Evolutionary conservation across 2,329 filamentous ascomycete genomes (phyloP), one percentile per base, ranked within the genome.

Genomic region (Rosellinia necatrix): DNA sequence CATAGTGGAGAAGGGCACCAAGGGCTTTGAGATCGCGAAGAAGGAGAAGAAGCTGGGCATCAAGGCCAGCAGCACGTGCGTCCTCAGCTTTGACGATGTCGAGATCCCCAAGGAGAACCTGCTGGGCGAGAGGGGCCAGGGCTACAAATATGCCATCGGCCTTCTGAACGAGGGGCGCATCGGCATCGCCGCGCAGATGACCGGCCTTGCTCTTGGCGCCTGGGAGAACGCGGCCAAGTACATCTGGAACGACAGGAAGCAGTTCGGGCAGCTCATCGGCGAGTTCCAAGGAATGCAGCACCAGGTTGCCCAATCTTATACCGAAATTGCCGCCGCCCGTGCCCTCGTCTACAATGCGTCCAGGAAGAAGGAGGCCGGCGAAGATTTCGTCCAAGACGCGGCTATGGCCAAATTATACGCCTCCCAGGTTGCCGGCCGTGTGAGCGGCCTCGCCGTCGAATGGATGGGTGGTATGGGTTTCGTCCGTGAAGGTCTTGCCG

Each of bases 401-500:
- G 94, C 94, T 66, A 99, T 99, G 94, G 94, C 94, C 50, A 99
- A 99, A 81, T 82, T 99, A 52, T 96, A 90, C 72, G 86, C 94
- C 2, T 94, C 90, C 4, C 94, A 99, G 76, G 91, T 99, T 27
- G 94, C 94, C 0, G 90, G 90, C 17, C 86, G 85, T 51, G 93
- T 99, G 17, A 89, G 88, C 52, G 87, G 92, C 6, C 82, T 89
- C 44, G 94, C 93, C 0, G 86, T 99, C 24, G 94, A 99, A 78
- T 99, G 94, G 94, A 97, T 97, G 93, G 94, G 94, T 43, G 94
- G 94, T 59, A 97, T 99, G 94, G 94, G 94, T 41, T 99, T 99
- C 68, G 94, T 99, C 13, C 81, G 94, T 40, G 94, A 99, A 74
- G 94, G 94, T 0, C 86, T 96, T 56, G 94, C 94, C 0, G 94